Conservation (phyloP, 768 basidiomycete species). For the Calocybe indica region DNA sequence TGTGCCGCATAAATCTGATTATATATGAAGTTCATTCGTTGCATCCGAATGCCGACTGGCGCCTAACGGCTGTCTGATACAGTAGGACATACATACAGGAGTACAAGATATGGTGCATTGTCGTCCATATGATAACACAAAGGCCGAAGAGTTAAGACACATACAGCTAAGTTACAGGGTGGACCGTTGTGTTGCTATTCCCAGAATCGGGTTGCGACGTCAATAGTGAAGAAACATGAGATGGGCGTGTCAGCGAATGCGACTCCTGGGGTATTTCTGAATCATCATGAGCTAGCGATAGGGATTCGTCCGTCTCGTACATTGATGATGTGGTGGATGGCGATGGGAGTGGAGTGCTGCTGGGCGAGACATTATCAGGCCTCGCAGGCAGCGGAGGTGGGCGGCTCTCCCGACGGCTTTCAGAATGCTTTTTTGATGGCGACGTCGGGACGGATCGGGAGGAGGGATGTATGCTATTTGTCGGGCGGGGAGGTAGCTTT, state of each 20-base stretch:
- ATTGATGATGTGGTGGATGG: constrained; percentile 18
- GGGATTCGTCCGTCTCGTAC: constrained; percentile 17
- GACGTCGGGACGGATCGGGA: constrained; percentile 47
- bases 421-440: constrained; percentile 35
- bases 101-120: too few species aligned
- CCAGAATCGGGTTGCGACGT: too few species aligned
- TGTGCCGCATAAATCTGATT: too few species aligned
- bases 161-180: too few species aligned
- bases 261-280: not conserved
- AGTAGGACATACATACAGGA: too few species aligned
- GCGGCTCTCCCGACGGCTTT: constrained; percentile 4
- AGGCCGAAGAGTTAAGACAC: too few species aligned
- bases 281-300: constrained; percentile 6
- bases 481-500: constrained; percentile 59
- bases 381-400: constrained; percentile 17
- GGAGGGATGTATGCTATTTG: constrained; percentile 76
- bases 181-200: too few species aligned
- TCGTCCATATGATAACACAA: too few species aligned
- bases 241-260: constrained; percentile 1
- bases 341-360: constrained; percentile 19
- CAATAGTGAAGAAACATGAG: not conserved
- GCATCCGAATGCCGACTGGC: too few species aligned
- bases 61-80: too few species aligned
- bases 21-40: too few species aligned
- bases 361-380: constrained; percentile 16